phyloP scores from a whole-genome alignment of 495 filamentous ascomycete genomes.

The Penicillium paxilli region DNA sequence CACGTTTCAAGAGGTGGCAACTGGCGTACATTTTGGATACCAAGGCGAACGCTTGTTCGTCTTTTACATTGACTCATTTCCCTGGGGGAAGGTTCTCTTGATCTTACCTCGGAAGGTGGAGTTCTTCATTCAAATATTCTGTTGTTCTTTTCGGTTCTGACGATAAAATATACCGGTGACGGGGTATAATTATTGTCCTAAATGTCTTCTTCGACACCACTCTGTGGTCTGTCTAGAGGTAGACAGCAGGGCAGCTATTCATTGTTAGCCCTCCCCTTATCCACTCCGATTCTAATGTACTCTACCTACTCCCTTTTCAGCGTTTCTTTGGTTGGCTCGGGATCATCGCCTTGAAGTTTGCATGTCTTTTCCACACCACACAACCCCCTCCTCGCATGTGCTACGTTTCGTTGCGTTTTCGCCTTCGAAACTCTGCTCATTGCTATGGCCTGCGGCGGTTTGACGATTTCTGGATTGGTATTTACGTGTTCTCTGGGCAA shows the following conservation, averaged over 20 bases:
- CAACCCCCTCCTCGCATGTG: slow-evolving; percentile 3
- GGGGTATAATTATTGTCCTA: slow-evolving; percentile 22
- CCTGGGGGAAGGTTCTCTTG: background rate
- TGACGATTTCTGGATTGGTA: slow-evolving; percentile 26
- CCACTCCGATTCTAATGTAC: slow-evolving; percentile 32
- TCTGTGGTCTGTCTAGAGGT: background rate
- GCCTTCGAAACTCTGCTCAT: background rate
- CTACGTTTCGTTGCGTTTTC: no score
- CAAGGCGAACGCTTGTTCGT: slow-evolving; percentile 22
- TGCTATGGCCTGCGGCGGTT: slow-evolving; percentile 21
- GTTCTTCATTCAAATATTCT: slow-evolving; percentile 19
- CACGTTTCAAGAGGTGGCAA: slow-evolving; percentile 31
- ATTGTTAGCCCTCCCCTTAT: slow-evolving; percentile 7
- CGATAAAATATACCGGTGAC: slow-evolving; percentile 20
- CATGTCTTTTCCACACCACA: background rate
- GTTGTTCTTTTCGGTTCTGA: slow-evolving; percentile 21
- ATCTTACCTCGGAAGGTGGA: background rate
- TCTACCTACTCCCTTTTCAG: slow-evolving; percentile 35
- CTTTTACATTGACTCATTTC: slow-evolving; percentile 20
- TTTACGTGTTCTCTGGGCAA: slow-evolving; percentile 10
- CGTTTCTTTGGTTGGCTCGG: slow-evolving; percentile 31
- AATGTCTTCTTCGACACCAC: background rate
- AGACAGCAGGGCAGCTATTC: background rate
- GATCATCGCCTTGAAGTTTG: slow-evolving; percentile 19
- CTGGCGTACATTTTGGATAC: slow-evolving; percentile 40